Evolutionary conservation across 2,329 filamentous ascomycete genomes (phyloP).

Genomic region (Truncatella angustata): DNA sequence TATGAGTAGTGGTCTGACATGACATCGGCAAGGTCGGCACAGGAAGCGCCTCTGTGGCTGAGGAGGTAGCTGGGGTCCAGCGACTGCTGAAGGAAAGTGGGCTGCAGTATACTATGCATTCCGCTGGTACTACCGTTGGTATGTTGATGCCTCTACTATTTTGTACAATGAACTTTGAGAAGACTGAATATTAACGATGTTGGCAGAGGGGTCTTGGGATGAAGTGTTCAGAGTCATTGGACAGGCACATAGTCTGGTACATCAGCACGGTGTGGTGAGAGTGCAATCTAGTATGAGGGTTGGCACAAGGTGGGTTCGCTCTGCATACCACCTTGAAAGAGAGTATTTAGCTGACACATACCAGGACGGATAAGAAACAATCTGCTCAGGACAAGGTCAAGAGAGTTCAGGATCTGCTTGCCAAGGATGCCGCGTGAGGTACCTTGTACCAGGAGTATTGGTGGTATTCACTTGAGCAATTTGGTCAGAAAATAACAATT

Average conservation of each 20-base stretch:
- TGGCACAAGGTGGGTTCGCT: slow-evolving; percentile 65
- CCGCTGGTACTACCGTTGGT: slow-evolving; percentile 91
- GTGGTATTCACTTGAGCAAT: too few relatives aligned
- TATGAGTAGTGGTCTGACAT: neutral
- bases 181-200: neutral
- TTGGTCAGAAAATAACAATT: too few relatives aligned
- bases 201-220: slow-evolving; percentile 83
- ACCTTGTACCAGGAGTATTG: too few relatives aligned
- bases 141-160: slow-evolving; percentile 31
- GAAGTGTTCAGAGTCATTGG: slow-evolving; percentile 81
- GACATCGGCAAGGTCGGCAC: slow-evolving; percentile 67
- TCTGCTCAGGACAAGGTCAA: slow-evolving; percentile 77
- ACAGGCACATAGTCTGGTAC: slow-evolving; percentile 78
- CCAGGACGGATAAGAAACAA: slow-evolving; percentile 82
- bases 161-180: neutral
- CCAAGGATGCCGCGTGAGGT: slow-evolving; percentile 15
- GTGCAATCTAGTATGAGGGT: slow-evolving; percentile 89
- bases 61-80: slow-evolving; percentile 87
- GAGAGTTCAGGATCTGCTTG: slow-evolving; percentile 52
- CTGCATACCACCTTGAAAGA: neutral
- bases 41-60: slow-evolving; percentile 69
- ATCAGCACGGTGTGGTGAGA: slow-evolving; percentile 72
- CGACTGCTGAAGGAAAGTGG: slow-evolving; percentile 78
- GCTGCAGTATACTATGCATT: slow-evolving; percentile 85
- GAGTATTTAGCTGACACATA: neutral